phyloP scores from a whole-genome alignment of 2,329 filamentous ascomycete species.

The Cercospora beticola region DNA sequence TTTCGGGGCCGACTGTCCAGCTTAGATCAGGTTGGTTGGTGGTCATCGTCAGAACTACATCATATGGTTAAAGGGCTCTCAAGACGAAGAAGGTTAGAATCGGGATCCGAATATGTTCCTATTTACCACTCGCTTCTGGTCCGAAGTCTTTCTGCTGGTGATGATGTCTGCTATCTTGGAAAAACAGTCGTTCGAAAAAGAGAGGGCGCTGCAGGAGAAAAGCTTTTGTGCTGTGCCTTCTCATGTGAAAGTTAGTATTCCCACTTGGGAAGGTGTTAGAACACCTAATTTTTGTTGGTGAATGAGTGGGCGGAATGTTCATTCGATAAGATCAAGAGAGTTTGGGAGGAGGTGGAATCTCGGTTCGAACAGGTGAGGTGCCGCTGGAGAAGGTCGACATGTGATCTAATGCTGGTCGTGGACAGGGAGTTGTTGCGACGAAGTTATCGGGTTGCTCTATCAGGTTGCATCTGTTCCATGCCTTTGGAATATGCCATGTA shows the following conservation, averaged over 20 bases:
- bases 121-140: not conserved
- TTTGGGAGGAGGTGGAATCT: too few relatives aligned
- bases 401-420: not conserved
- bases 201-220: too few relatives aligned
- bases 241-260: too few relatives aligned
- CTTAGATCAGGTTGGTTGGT: not conserved
- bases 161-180: too few relatives aligned
- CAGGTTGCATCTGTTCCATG: not conserved
- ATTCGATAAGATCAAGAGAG: too few relatives aligned
- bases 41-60: not conserved
- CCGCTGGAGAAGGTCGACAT: not conserved
- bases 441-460: not conserved
- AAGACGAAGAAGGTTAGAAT: not conserved
- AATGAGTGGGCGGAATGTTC: too few relatives aligned
- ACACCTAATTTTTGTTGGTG: too few relatives aligned
- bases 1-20: not conserved
- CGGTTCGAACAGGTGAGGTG: not conserved
- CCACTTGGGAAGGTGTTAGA: too few relatives aligned
- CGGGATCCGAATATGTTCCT: not conserved
- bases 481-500: not conserved
- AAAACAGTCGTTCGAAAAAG: too few relatives aligned
- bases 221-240: too few relatives aligned
- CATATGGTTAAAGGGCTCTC: not conserved
- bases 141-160: too few relatives aligned
- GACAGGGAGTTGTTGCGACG: not conserved